Evolutionary conservation across 306 rosid genomes (phyloP), one percentile per base, ranked within the genome.

Genomic region (Ceratonia siliqua): DNA sequence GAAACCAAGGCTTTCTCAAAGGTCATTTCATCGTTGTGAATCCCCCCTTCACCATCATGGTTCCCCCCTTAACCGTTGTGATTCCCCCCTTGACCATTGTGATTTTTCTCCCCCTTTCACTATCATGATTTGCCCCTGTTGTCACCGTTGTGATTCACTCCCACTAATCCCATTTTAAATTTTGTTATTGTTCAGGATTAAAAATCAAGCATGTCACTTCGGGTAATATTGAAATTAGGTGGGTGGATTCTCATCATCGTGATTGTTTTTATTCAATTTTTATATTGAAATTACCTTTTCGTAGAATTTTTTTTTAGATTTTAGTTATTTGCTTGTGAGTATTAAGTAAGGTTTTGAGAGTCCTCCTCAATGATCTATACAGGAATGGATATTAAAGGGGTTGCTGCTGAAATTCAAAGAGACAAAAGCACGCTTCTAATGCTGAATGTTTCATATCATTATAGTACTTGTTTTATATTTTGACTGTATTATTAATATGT

Each of bases 331-430:
- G 78, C 78, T 73, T 76, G 70, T 85, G 66, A 76, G 93, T 77
- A 72, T 61, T 70, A 18, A 80, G 84, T 61, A 61, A 76, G 90
- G 76, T 81, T 85, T 84, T 88, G 88, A 88, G 92, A 87, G 87
- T 89, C 83, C 76, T 73, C 78, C 65, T 83, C 85, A 81, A 66
- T 82, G 94, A 82, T 82, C 75, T 74, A 82, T 94, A 96, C 97
- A 90, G 99, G 99, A 82, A 94, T 92, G 98, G 99, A 94, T 92
- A 92, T 92, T 87, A 94, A 94, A 90, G 98, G 99, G 87, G 96
- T 94, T 88, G 99, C 88, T 70, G 98, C 99, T 63, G 99, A 94
- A 86, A 92, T 94, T 71, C 96, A 77, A 80, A 90, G 86, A 93
- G 97, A 95, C 90, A 87, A 83, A 87, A 83, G 62, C 89, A 95